Evolutionary conservation across 441 rosid genomes (phyloP), one percentile per base, ranked within the genome.

Genomic region (Dalechampia spathulata): DNA sequence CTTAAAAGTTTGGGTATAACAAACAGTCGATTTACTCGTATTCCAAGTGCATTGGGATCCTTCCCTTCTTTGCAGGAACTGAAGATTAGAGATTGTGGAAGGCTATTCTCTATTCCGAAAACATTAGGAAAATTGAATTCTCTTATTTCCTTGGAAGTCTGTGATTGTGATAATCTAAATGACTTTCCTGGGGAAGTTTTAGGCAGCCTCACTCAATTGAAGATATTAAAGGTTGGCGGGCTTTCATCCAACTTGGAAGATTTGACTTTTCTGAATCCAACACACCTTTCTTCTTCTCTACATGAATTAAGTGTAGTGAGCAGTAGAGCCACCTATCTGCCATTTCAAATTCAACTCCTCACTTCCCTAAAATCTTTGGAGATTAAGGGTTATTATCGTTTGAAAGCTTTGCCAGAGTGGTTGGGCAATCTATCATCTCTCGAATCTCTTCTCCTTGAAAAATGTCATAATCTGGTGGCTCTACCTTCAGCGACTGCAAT

Each of bases 321-420:
- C 62, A 60, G 27, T 20, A 2, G 5, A 13, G 13, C 1, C 1
- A 47, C 7, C 22, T 56, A 47, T 22, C 20, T 67, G 27, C 76
- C 76, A 0, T 15, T 55, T 42, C 69, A 72, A 49, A 52, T 67
- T 41, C 72, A 52, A 57, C 45, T 52, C 55, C 57, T 64, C 45
- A 62, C 68, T 17, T 26, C n/a, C n/a, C 65, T 72, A 9, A 63
- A 39, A 20, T 11, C 25, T 4, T 26, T 72, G 57, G 2, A 3
- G 1, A 53, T 71, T 49, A 4, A 1, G 50, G 19, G 21, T 6
- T 66, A 62, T 15, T 20, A 45, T 1, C 41, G n/a, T 17, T 25
- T 71, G 42, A 59, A 55, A 45, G 48, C 59, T n/a, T 30, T 66
- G 57, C 72, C 72, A 14, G 60, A 50, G 12, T 66, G 72, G 75